Evolutionary conservation across 768 basidiomycete genomes (phyloP), one percentile per base, ranked within the genome.

Genomic region (Calocera viscosa): DNA sequence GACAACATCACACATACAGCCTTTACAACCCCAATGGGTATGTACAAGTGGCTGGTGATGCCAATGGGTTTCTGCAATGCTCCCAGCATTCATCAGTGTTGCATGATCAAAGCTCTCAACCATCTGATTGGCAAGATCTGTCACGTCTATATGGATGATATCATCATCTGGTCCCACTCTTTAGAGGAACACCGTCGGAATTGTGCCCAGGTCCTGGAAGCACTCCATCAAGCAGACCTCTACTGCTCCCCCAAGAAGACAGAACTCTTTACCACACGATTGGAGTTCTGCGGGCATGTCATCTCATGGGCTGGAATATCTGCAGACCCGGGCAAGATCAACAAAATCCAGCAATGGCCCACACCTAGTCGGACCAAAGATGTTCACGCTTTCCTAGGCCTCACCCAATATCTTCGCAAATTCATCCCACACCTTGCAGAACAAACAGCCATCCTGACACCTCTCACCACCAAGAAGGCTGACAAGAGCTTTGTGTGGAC

Each of bases 1-100:
- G 74, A 77, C 1, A 68, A 38, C 35, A 38, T 38, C 14, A 14
- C 35, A 5, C 35, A 68, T 11, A 70, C 70, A 0, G 70, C 69
- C 22, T 71, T 69, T 43, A 49, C 66, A 24, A 70, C 68, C 22
- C 64, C 63, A 0, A 66, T 65, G 32, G 69, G 71, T 1, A 65
- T 66, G 17, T 72, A 49, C 32, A 66, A 72, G 53, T 69, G 49
- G 38, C 12, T 28, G 2, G 67, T 70, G 2, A 70, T 72, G 68
- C 67, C 70, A 16, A 69, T 71, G 64, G 71, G 71, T 1, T 40
- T 72, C 24, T 66, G 60, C 12, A 72, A 70, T 49, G 71, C 70
- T 10, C 71, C 71, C 1, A 67, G 70, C 30, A n/a, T 64, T 24
- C 69, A 69, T 34, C 71, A 72, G 60, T 43, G 60, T 34, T 53